A percentile compares a stretch with the other conserved stretches of the same genome.
phyloP scores from a whole-genome alignment of 2,329 filamentous ascomycete species.

The Colletotrichum cordylinicola region DNA sequence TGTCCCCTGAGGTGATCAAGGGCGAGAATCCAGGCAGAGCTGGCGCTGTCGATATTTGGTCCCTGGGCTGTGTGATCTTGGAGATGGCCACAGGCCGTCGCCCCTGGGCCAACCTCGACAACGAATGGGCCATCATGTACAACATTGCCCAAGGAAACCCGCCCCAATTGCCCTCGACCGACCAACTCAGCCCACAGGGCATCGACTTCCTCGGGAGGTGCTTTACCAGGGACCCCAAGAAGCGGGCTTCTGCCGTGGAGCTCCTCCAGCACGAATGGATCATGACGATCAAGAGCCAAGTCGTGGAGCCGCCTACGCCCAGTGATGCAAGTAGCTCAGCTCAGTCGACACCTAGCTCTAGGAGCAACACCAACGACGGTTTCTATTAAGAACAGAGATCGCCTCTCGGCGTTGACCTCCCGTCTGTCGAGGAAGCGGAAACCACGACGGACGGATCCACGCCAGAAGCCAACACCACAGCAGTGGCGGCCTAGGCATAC shows the following conservation, averaged over 20 bases:
- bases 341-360: constrained; percentile 30
- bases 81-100: constrained; percentile 96
- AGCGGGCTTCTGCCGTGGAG: constrained; percentile 83
- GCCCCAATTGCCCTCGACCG: constrained; percentile 79
- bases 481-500: background rate
- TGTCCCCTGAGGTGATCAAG: constrained; percentile 98
- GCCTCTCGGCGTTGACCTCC: background rate
- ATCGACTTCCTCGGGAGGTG: constrained; percentile 89
- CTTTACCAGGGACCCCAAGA: constrained; percentile 83
- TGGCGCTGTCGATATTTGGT: constrained; percentile 94
- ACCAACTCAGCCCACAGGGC: constrained; percentile 84
- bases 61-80: constrained; percentile 91
- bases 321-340: constrained; percentile 58
- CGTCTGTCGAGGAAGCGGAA: background rate
- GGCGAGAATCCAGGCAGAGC: constrained; percentile 81
- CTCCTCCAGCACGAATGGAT: constrained; percentile 95
- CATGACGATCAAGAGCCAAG: constrained; percentile 67
- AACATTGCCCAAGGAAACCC: constrained; percentile 98
- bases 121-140: constrained; percentile 99
- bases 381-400: constrained; percentile 22
- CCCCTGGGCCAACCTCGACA: constrained; percentile 95
- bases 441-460: background rate
- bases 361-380: constrained; percentile 22
- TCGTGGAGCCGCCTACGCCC: constrained; percentile 68
- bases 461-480: background rate